Percentiles rank a stretch among this genome's conserved stretches.
Evolutionary conservation across 2,329 filamentous ascomycete genomes (phyloP).

Genomic region (Ophiocordyceps sinensis): DNA sequence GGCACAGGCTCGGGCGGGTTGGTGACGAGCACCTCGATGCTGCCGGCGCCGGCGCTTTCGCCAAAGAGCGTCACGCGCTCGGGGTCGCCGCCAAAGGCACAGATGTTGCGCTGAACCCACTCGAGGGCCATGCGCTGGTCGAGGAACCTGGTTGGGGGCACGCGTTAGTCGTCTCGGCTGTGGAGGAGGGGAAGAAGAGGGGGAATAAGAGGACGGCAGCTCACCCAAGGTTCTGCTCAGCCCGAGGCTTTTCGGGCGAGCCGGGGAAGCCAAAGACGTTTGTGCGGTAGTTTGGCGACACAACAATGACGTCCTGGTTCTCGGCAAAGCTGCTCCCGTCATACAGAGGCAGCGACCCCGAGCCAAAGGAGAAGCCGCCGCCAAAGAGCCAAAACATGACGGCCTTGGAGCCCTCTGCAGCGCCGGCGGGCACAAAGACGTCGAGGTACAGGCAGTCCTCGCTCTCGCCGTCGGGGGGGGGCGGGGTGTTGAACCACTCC

Average conservation of each 20-base stretch:
- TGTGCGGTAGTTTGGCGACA: conserved; percentile 30
- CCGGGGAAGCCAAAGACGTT: conserved; percentile 27
- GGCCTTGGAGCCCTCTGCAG: conserved; percentile 16
- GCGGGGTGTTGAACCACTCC: conserved; percentile 10
- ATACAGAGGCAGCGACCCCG: conserved; percentile 20
- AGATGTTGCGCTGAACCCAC: conserved; percentile 49
- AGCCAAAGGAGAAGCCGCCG: conserved; percentile 22
- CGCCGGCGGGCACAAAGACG: conserved; percentile 12
- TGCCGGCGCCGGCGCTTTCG: conserved; percentile 38
- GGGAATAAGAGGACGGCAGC: background rate
- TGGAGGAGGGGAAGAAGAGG: background rate
- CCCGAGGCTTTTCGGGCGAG: background rate
- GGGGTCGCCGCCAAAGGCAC: conserved; percentile 48
- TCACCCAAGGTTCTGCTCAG: conserved; percentile 1
- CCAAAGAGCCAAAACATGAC: conserved; percentile 30
- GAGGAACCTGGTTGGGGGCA: background rate
- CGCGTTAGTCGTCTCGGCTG: background rate
- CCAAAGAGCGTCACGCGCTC: conserved; percentile 47
- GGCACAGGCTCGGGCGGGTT: conserved; percentile 12
- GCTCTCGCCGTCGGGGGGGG: conserved; percentile 9
- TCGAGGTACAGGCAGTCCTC: conserved; percentile 22
- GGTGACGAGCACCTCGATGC: conserved; percentile 19
- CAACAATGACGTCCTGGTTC: conserved; percentile 28
- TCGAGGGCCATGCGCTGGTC: conserved; percentile 43
- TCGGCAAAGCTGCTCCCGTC: conserved; percentile 25